These are phyloP conservation scores for Gastrolobium bilobum DNA, from an alignment of 306 rosid species.

Conservation along the genomic window DNA sequence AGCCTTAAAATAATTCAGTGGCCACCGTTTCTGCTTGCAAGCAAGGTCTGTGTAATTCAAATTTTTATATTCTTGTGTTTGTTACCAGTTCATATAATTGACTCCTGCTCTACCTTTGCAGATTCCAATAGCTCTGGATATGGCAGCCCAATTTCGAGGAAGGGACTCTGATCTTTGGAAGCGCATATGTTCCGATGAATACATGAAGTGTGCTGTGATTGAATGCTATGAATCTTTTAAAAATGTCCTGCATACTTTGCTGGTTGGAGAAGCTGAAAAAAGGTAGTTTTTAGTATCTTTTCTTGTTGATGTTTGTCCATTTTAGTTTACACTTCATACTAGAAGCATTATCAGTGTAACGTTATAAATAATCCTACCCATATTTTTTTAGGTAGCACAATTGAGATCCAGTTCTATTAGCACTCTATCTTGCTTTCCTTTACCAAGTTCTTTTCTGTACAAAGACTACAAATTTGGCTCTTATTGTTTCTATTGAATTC, in stretches of 20 bases:
- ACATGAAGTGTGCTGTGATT: conserved; percentile 93
- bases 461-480: conserved; percentile 24
- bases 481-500: conserved; percentile 39
- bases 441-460: conserved; percentile 3
- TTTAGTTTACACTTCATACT: conserved; percentile 39
- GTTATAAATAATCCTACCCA: conserved; percentile 12
- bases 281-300: conserved; percentile 63
- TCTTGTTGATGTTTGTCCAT: conserved; percentile 37
- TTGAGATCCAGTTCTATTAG: conserved; percentile 15
- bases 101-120: conserved; percentile 56
- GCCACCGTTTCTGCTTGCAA: conserved; percentile 98
- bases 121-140: conserved; percentile 94
- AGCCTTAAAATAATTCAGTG: conserved; percentile 91
- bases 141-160: conserved; percentile 92
- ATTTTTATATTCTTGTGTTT: conserved; percentile 38
- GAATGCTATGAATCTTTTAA: conserved; percentile 93
- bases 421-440: conserved; percentile 27
- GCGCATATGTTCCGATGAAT: conserved; percentile 91
- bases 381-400: conserved; percentile 7
- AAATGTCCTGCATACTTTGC: conserved; percentile 68
- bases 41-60: conserved; percentile 74
- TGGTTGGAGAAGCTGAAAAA: conserved; percentile 89
- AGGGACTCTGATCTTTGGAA: conserved; percentile 93
- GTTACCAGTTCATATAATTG: conserved; percentile 46
- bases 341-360: conserved; percentile 9